Evolutionary conservation across 2,329 filamentous ascomycete genomes (phyloP).

Genomic region (Scleromitrula shiraiana): DNA sequence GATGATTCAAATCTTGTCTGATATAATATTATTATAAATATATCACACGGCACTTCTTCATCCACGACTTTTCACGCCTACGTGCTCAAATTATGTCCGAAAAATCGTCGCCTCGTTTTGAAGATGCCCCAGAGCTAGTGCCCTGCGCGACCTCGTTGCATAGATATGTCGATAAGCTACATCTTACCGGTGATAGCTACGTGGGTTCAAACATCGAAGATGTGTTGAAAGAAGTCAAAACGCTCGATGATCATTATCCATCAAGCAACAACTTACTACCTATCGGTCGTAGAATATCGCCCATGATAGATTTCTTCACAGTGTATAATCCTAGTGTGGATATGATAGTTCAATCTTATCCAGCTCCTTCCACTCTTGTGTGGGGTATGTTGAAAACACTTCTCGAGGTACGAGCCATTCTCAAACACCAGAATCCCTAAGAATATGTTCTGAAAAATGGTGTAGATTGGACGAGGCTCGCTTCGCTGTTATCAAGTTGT

Average conservation of each 20-base stretch:
- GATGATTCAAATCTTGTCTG: not conserved
- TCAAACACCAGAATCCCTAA: not conserved
- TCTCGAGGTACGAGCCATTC: not conserved
- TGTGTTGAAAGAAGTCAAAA: conserved; percentile 3
- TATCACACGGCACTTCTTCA: not conserved
- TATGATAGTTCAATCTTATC: not conserved
- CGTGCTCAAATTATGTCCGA: not conserved
- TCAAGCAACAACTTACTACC: not conserved
- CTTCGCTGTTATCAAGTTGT: not conserved
- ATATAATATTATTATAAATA: not conserved
- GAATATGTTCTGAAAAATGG: not conserved
- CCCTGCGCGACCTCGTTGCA: not conserved
- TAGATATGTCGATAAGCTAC: conserved; percentile 4
- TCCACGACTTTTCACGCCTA: not conserved
- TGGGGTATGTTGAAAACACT: conserved; percentile 1
- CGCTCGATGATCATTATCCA: conserved; percentile 1
- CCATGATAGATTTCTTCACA: conserved; percentile 6
- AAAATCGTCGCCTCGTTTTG: not conserved
- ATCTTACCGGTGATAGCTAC: not conserved
- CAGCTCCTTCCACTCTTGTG: conserved; percentile 3
- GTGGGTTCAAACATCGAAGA: conserved; percentile 5
- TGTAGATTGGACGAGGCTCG: conserved; percentile 5
- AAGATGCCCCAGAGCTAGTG: conserved; percentile 1
- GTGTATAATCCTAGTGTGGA: conserved; percentile 5
- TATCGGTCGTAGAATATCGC: not conserved